Evolutionary conservation across 164 flowering plant species (phyloP), one percentile per base, ranked within the genome.

Genomic region (Stephania yunnanensis): DNA sequence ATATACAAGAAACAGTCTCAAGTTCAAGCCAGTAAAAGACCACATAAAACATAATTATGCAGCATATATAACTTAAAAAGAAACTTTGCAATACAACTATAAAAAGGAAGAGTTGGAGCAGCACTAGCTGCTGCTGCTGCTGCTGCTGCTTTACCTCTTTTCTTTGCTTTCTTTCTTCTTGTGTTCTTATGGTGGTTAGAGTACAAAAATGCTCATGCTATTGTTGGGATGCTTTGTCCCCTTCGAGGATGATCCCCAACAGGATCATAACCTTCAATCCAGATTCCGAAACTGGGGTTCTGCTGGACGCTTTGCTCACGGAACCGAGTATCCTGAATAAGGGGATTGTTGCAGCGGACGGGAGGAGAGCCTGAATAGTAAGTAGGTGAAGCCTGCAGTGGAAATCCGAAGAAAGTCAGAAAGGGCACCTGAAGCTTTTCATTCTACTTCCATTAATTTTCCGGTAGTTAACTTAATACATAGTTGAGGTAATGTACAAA

Each of bases 301-400:
- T 48, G 71, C 22, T 63, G 75, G 53, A 73, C 67, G 44, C 77
- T 69, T 63, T 72, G 80, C 50, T 77, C 75, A 3, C 44, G 76
- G 71, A 80, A 80, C 25, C 73, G 55, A 1, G 45, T 78, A 72
- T 80, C 82, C 71, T 71, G 80, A 69, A 77, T 68, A 17, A 80
- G 68, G 20, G 82, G 82, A 68, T 80, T 80, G 67, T 75, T 69
- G 4, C 80, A 29, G 66, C 82, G 82, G 67, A 74, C 22, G 2
- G 80, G 82, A 55, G 82, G 82, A 25, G 82, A 80, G 48, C 76
- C 80, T 15, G 73, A 71, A 69, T 71, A 80, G 42, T 11, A 77
- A 4, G 82, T 75, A 10, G 82, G 82, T 9, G 82, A 77, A n/a
- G 80, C 82, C 82, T 80, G 73, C 42, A 53, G 53, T 20, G 0